phyloP scores from a whole-genome alignment of 2,329 filamentous ascomycete species.

The Ophiostoma piceae region DNA sequence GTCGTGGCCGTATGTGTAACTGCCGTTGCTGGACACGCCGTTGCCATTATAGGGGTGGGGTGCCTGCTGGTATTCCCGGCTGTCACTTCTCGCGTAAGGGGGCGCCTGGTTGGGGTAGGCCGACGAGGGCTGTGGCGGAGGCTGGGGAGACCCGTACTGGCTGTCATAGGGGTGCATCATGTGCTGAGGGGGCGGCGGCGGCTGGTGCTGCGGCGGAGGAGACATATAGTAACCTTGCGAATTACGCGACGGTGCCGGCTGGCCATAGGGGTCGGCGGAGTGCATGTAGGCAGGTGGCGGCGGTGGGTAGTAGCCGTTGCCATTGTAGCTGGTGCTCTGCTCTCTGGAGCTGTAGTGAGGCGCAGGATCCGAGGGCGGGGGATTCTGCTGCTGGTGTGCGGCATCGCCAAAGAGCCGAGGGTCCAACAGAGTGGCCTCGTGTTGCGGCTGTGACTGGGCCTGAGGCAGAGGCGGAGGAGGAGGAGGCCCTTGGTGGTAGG shows the following conservation, averaged over 20 bases:
- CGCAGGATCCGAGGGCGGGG: not conserved
- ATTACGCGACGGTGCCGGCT: constrained; percentile 11
- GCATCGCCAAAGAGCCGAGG: constrained; percentile 28
- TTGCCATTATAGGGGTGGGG: constrained; percentile 17
- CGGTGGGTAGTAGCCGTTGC: constrained; percentile 15
- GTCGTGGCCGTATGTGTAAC: not conserved
- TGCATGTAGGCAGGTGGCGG: not conserved
- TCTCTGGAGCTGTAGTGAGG: constrained; percentile 1
- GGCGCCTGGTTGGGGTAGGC: constrained; percentile 12
- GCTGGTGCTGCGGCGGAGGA: constrained; percentile 12
- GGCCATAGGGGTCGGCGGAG: constrained; percentile 19
- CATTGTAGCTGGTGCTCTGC: constrained; percentile 14
- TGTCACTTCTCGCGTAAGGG: constrained; percentile 11
- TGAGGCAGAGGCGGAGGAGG: constrained; percentile 12
- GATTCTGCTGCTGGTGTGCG: constrained; percentile 19
- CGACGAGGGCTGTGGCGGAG: constrained; percentile 15
- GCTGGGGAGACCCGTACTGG: not conserved
- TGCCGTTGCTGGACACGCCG: constrained; percentile 47
- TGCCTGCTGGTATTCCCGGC: constrained; percentile 16
- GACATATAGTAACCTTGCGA: constrained; percentile 26
- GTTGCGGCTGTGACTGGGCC: constrained; percentile 1
- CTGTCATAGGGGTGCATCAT: constrained; percentile 22
- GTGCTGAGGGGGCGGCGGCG: not conserved
- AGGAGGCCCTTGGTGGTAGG: constrained; percentile 18
- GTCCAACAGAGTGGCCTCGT: constrained; percentile 22